Base-by-base conservation (phyloP, 1,139 yeast genomes). In the Fermentozyma sake region DNA sequence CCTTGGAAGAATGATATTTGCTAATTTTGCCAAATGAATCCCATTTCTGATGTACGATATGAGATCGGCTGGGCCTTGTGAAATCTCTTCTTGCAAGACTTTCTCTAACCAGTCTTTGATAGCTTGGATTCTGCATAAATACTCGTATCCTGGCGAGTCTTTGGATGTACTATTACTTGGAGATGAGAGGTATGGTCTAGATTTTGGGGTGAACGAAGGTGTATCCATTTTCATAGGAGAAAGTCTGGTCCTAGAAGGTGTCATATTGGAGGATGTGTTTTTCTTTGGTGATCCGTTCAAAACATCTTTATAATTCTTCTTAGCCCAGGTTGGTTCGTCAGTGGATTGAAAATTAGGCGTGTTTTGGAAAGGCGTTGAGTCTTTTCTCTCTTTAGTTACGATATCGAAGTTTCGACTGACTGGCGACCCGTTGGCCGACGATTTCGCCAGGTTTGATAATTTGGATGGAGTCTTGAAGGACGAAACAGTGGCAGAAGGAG, bases 101-200 rank as follows among this genome's bases (percentile, higher is more conserved):
- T 37, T 33, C 37, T 61, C 55, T 14, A 64, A 42, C 72, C 72
- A 64, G 22, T 67, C 67, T 51, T 85, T 86, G 14, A 93, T 87
- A 44, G 94, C 96, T 21, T 78, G 77, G 17, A 91, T 79, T 41
- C 96, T 79, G 50, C 97, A 91, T 20, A 91, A 67, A 48, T 86
- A 91, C 48, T 87, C 95, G 44, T 86, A 85, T 0, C 70, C 72
- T 1, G 61, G 59, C 1, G 68, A 53, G 27, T 52, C 53, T 9
- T 37, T 50, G 4, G 61, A 44, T 3, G 60, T 42, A 31, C 53
- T 48, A 27, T 52, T 55, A 30, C 58, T 42, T 14, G 43, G 49
- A 6, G 62, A 52, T 3, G 54, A 45, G 12, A 55, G 45, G 25
- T 36, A 46, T 2, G 58, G 54, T 18, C 45, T 34, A 7, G 46